These are phyloP conservation scores for Penicillium coffeae DNA, from an alignment of 495 filamentous ascomycete species.

Conservation along the genomic window DNA sequence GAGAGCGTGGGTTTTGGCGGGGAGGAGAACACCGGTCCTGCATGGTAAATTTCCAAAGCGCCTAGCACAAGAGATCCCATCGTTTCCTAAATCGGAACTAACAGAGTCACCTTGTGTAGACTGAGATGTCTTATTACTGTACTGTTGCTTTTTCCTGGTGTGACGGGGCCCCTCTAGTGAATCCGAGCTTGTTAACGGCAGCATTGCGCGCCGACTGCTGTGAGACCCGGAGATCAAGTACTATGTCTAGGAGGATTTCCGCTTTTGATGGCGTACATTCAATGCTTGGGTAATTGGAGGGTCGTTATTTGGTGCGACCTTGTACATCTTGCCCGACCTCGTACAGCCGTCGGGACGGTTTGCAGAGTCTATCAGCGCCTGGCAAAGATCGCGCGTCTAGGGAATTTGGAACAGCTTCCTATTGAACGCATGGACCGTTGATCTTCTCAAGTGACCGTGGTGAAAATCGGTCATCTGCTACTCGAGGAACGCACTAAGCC, in stretches of 20 bases:
- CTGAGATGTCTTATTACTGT: neutral
- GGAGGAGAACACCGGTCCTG: neutral
- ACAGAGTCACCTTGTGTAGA: slow-evolving; percentile 12
- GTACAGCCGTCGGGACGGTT: slow-evolving; percentile 14
- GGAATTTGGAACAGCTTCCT: slow-evolving; percentile 8
- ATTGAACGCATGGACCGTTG: slow-evolving; percentile 34
- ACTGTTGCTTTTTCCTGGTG: slow-evolving; percentile 11
- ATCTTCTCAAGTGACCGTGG: slow-evolving; percentile 36
- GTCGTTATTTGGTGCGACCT: slow-evolving; percentile 18
- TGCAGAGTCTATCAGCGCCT: slow-evolving; percentile 1
- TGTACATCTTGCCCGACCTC: slow-evolving; percentile 14
- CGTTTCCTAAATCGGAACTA: slow-evolving; percentile 3
- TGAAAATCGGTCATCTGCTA: slow-evolving; percentile 34
- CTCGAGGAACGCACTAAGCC: slow-evolving; percentile 7
- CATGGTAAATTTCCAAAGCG: neutral
- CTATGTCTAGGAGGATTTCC: slow-evolving; percentile 4
- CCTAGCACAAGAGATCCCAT: slow-evolving; percentile 1
- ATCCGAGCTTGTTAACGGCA: slow-evolving; percentile 20
- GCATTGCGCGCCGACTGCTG: slow-evolving; percentile 17
- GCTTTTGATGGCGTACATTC: slow-evolving; percentile 10
- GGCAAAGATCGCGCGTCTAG: slow-evolving; percentile 11
- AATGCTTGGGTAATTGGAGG: slow-evolving; percentile 1
- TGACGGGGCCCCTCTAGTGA: slow-evolving; percentile 10
- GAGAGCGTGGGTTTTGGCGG: slow-evolving; percentile 4
- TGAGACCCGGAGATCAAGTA: slow-evolving; percentile 13